Conservation (phyloP, 2,329 filamentous ascomycete genomes). For the Knoxdaviesia proteae region DNA sequence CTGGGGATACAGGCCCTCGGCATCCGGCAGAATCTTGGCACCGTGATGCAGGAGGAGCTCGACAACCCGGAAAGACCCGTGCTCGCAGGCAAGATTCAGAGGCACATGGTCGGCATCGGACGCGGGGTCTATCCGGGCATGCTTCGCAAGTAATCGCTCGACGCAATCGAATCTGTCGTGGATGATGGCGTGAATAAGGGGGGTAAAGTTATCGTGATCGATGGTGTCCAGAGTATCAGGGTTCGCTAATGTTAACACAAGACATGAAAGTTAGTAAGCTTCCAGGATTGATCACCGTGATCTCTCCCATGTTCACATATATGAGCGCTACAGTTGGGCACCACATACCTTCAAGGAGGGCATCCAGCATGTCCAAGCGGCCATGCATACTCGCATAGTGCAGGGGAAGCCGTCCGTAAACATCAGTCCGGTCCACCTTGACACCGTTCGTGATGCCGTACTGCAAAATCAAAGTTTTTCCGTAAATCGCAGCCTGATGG, state of each 20-base stretch:
- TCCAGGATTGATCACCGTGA: too few relatives aligned
- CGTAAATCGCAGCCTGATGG: slow-evolving; percentile 91
- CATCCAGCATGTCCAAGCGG: slow-evolving; percentile 60
- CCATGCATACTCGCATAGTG: slow-evolving; percentile 97
- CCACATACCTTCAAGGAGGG: slow-evolving; percentile 40
- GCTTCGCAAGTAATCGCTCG: slow-evolving; percentile 50
- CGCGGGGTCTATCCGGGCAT: slow-evolving; percentile 67
- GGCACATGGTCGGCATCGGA: slow-evolving; percentile 85
- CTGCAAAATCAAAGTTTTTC: slow-evolving; percentile 56
- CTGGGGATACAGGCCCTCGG: slow-evolving; percentile 91
- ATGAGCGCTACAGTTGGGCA: neutral
- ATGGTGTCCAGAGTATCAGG: slow-evolving; percentile 64
- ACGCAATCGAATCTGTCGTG: slow-evolving; percentile 69
- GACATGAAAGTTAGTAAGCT: too few relatives aligned
- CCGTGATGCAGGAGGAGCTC: slow-evolving; percentile 64
- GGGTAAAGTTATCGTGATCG: slow-evolving; percentile 94
- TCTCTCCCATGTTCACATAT: too few relatives aligned
- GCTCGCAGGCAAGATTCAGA: slow-evolving; percentile 83
- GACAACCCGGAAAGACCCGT: slow-evolving; percentile 69
- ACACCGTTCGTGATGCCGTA: slow-evolving; percentile 58
- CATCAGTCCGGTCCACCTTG: slow-evolving; percentile 62
- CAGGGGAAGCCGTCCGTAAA: slow-evolving; percentile 80
- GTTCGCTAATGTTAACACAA: slow-evolving; percentile 24
- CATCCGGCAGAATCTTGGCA: slow-evolving; percentile 73
- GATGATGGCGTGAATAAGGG: slow-evolving; percentile 85